Evolutionary conservation across 768 basidiomycete genomes (phyloP).

Genomic region (Imleria badia): DNA sequence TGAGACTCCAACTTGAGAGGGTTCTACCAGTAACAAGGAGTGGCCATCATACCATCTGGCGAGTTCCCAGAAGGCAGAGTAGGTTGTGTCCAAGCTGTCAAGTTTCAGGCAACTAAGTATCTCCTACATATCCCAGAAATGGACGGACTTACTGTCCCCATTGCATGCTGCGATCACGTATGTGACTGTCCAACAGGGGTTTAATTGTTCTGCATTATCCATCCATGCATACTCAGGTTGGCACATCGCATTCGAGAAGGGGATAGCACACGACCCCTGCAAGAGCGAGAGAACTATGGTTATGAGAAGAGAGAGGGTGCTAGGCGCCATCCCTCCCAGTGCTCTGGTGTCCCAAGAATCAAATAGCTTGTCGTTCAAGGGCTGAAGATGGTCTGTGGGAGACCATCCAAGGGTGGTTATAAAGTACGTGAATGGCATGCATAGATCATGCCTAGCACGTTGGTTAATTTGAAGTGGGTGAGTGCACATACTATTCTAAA

Average conservation of each 20-base stretch:
- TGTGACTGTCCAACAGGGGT: slow-evolving; percentile 27
- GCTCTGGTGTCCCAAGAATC: not conserved
- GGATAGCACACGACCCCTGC: not conserved
- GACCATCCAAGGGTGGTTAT: not conserved
- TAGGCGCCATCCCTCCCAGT: slow-evolving; percentile 5
- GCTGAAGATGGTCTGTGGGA: not conserved
- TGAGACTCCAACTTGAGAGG: not conserved
- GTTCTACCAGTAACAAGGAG: slow-evolving; percentile 32
- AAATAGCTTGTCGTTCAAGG: not conserved
- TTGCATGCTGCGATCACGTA: slow-evolving; percentile 32
- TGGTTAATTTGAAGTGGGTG: too few relatives aligned
- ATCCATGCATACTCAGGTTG: slow-evolving; percentile 24
- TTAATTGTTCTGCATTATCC: slow-evolving; percentile 14
- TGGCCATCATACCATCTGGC: slow-evolving; percentile 23
- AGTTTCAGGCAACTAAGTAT: not conserved
- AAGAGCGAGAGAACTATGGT: not conserved
- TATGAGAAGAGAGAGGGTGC: not conserved
- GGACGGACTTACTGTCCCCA: slow-evolving; percentile 22
- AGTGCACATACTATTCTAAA: not conserved
- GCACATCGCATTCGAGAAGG: slow-evolving; percentile 18
- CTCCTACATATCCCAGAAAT: not conserved
- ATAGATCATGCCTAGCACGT: too few relatives aligned
- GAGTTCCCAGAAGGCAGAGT: slow-evolving; percentile 18
- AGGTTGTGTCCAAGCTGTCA: slow-evolving; percentile 28
- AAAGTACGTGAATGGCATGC: not conserved